Base-by-base conservation (phyloP, 495 filamentous ascomycete species). In the Penicillium macrosclerotiorum region DNA sequence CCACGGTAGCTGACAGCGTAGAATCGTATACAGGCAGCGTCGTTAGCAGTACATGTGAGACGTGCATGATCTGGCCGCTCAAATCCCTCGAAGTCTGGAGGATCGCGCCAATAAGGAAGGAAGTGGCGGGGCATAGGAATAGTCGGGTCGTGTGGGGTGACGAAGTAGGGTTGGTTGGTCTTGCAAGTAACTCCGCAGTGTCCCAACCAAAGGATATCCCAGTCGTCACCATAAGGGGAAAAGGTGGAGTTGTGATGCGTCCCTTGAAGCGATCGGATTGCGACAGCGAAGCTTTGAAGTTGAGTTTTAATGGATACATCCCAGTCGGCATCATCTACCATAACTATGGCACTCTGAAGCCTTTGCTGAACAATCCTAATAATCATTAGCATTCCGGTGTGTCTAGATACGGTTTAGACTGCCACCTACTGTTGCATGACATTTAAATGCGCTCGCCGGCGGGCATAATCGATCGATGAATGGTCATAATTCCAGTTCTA, bases 271-370 rank as follows among this genome's bases (percentile, higher is more conserved):
- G 62, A 57, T 22, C 67, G 68, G 20, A 66, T 32, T 12, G 68
- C 60, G 9, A 68, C 46, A 0, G 76, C 76, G 41, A 75, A 76
- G 42, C 67, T 59, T 42, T 54, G 47, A 7, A 81, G 64, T 54
- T 80, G 78, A 7, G 60, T 47, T 29, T 71, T 72, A 42, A 81
- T 63, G 5, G 52, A 53, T 7, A 78, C 61, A 38, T 79, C 74
- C 78, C 78, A 81, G 52, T 81, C 77, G 5, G 64, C 63, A 41
- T 81, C 77, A 49, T 81, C 77, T 47, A 80, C 78, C 51, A 81
- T 51, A 5, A 79, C 65, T 7, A 81, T 49, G 16, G 75, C 75
- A 14, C 70, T 71, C 8, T 56, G 55, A 0, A 81, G 42, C 14
- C 61, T 56, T 8, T 73, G 47, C 17, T 68, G 55, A 26, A 78